These are phyloP conservation scores for Pestalotiopsis sp. DNA, from an alignment of 2,329 filamentous ascomycete species.

Conservation along the genomic window DNA sequence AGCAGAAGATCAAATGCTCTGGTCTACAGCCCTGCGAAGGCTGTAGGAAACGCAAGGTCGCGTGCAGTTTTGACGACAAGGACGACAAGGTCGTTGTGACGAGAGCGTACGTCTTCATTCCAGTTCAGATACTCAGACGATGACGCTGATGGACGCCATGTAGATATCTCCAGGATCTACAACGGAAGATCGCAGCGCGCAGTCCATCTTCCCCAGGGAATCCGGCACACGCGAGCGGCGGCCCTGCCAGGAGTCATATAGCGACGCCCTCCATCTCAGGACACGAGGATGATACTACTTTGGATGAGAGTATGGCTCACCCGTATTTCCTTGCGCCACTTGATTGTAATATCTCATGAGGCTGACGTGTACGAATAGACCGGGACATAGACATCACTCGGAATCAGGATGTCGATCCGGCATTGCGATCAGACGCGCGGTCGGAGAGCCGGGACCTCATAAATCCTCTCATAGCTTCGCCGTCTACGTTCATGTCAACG, in stretches of 20 bases:
- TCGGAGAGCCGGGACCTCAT: constrained; percentile 31
- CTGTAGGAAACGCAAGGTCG: constrained; percentile 42
- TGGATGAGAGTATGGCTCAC: constrained; percentile 20
- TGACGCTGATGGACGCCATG: constrained; percentile 4
- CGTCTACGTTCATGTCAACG: constrained; percentile 41
- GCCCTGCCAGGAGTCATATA: background rate
- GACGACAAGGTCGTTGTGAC: constrained; percentile 50
- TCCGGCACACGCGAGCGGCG: background rate
- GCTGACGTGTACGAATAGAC: background rate
- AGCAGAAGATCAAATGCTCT: constrained; percentile 46
- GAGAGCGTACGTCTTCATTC: constrained; percentile 36
- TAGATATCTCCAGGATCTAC: constrained; percentile 23
- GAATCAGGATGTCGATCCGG: background rate
- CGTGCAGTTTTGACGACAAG: constrained; percentile 43
- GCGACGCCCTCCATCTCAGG: background rate
- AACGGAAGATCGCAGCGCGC: background rate
- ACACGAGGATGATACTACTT: constrained; percentile 21
- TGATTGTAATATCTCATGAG: background rate
- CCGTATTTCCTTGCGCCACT: background rate
- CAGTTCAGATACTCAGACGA: background rate
- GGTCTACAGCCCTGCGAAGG: constrained; percentile 41
- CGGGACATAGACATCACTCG: background rate
- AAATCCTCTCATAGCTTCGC: constrained; percentile 42
- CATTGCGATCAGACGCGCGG: constrained; percentile 23
- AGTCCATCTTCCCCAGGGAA: background rate